Evolutionary conservation across 345 rosid genomes (phyloP).

Genomic region (Aurinia saxatilis): DNA sequence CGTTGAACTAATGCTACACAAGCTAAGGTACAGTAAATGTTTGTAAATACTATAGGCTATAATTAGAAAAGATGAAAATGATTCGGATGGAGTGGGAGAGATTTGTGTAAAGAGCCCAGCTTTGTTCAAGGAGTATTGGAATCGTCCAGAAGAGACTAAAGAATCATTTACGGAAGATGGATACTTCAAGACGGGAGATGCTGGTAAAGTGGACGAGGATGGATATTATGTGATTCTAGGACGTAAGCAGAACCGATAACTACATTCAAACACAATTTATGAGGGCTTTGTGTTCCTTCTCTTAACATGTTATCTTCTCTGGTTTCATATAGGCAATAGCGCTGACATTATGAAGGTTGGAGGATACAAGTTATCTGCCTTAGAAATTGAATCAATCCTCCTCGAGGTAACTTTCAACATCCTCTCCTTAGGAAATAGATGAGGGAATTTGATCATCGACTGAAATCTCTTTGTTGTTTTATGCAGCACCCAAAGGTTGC

Average conservation of each 20-base stretch:
- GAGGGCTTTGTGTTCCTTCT: not conserved
- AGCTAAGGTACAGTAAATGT: not conserved
- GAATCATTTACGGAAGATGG: slow-evolving; percentile 81
- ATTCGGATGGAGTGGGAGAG: slow-evolving; percentile 59
- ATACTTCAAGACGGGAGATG: slow-evolving; percentile 95
- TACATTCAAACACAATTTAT: not conserved
- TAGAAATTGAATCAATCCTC: slow-evolving; percentile 87
- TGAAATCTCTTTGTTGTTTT: slow-evolving; percentile 8
- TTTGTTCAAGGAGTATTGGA: slow-evolving; percentile 91
- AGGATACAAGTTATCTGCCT: slow-evolving; percentile 92
- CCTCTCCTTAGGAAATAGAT: not conserved
- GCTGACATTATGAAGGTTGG: slow-evolving; percentile 99
- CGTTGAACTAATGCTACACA: not conserved
- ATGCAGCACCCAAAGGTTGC: slow-evolving; percentile 73
- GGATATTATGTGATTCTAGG: slow-evolving; percentile 88
- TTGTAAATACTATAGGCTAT: slow-evolving; percentile 47
- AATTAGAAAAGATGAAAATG: slow-evolving; percentile 56
- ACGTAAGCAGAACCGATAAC: slow-evolving; percentile 46
- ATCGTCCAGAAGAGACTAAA: slow-evolving; percentile 86
- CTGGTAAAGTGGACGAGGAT: slow-evolving; percentile 79
- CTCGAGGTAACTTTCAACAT: slow-evolving; percentile 53
- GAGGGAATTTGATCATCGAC: not conserved
- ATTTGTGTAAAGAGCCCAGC: slow-evolving; percentile 91
- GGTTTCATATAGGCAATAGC: slow-evolving; percentile 52
- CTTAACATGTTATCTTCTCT: slow-evolving; percentile 7